Percentiles rank a stretch among this genome's conserved stretches.
phyloP scores from a whole-genome alignment of 345 rosid genomes.

The Cardamine resedifolia region DNA sequence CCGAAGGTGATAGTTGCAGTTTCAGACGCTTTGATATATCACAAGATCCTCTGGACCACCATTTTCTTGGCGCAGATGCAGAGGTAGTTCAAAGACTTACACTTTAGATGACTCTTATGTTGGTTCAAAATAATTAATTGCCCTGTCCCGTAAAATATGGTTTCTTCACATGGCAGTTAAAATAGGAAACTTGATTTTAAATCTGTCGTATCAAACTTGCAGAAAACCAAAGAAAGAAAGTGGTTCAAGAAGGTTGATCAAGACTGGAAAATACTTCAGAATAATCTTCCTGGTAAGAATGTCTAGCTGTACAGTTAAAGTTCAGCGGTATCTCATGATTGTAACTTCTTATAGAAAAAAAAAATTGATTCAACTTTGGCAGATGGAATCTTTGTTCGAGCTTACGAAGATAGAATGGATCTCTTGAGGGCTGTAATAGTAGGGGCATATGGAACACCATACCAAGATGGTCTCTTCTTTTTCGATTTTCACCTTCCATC shows the following conservation, averaged over 20 bases:
- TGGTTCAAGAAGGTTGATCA: conserved; percentile 98
- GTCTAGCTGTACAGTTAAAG: background rate
- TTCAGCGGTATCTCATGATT: conserved; percentile 5
- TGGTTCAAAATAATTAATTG: background rate
- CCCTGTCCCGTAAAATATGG: background rate
- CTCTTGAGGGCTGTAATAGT: conserved; percentile 86
- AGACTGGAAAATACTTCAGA: conserved; percentile 96
- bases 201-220: conserved; percentile 35
- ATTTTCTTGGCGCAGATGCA: conserved; percentile 60
- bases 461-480: conserved; percentile 98
- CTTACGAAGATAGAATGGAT: conserved; percentile 95
- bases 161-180: conserved; percentile 11
- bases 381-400: conserved; percentile 90
- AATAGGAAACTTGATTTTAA: conserved; percentile 8
- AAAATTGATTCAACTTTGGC: conserved; percentile 22
- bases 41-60: conserved; percentile 81
- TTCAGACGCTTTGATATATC: conserved; percentile 78
- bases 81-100: conserved; percentile 52
- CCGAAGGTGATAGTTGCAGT: conserved; percentile 42
- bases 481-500: conserved; percentile 93
- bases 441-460: conserved; percentile 97
- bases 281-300: conserved; percentile 88
- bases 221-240: conserved; percentile 74
- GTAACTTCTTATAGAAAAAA: background rate
- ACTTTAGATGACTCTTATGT: conserved; percentile 4